phyloP scores from a whole-genome alignment of 2,329 filamentous ascomycete genomes.

The Blumeria graminis region DNA sequence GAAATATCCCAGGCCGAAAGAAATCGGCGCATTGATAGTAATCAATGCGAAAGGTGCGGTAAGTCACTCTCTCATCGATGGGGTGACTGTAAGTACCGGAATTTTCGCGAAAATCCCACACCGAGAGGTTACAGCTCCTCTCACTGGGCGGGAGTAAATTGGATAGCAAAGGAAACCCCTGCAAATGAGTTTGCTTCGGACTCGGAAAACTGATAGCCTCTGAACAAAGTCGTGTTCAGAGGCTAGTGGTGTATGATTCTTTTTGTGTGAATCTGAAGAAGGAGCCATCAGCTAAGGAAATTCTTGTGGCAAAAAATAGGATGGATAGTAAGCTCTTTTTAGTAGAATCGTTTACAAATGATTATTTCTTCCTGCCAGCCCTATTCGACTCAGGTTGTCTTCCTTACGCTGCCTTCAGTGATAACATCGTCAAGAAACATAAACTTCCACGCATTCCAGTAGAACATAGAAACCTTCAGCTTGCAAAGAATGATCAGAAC shows the following conservation, averaged over 20 bases:
- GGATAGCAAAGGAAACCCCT: neutral
- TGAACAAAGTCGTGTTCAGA: neutral
- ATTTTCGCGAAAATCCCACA: neutral
- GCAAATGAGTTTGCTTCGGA: neutral
- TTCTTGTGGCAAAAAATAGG: neutral
- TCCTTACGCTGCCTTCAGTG: neutral
- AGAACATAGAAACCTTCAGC: neutral
- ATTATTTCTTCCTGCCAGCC: neutral
- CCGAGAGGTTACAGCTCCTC: neutral
- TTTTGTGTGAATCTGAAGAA: neutral
- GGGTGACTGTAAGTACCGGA: neutral
- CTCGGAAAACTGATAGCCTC: neutral
- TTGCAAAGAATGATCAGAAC: neutral
- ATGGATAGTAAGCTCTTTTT: conserved; percentile 1
- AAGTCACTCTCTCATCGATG: neutral
- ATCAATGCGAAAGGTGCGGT: neutral
- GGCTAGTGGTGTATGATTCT: neutral
- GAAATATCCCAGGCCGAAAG: neutral
- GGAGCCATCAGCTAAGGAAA: neutral
- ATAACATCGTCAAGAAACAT: neutral
- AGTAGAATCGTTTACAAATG: neutral
- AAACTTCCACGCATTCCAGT: neutral
- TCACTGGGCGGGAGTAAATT: neutral
- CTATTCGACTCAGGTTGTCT: neutral
- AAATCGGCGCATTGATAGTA: neutral